phyloP scores from a whole-genome alignment of 2,329 filamentous ascomycete genomes.

The Arachnomyces sp. region DNA sequence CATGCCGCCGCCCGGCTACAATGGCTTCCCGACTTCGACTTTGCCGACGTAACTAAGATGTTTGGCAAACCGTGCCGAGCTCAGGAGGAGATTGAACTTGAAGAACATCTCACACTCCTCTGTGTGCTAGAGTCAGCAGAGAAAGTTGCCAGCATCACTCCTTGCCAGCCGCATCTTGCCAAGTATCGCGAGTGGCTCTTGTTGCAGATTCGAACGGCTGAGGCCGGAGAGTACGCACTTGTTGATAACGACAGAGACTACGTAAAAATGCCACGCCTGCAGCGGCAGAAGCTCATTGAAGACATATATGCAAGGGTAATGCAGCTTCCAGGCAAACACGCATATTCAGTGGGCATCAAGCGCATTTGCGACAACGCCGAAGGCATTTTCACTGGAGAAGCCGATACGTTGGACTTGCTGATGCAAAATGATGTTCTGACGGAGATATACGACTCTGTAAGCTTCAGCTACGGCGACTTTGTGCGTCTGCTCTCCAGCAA shows the following conservation, averaged over 20 bases:
- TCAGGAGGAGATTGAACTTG: neutral
- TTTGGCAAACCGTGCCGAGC: conserved; percentile 2
- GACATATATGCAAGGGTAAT: too few relatives aligned
- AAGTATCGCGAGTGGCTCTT: neutral
- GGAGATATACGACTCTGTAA: neutral
- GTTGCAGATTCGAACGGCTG: too few relatives aligned
- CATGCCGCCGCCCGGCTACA: conserved; percentile 1
- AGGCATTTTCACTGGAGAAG: conserved; percentile 1
- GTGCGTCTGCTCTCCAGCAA: conserved; percentile 3
- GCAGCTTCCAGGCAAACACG: too few relatives aligned
- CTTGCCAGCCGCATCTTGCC: neutral
- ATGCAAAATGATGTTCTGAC: neutral
- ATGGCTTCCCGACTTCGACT: conserved; percentile 7
- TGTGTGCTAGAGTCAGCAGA: conserved; percentile 3
- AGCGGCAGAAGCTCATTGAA: too few relatives aligned
- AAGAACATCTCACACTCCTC: conserved; percentile 3
- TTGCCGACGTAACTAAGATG: conserved; percentile 2
- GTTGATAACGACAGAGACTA: too few relatives aligned
- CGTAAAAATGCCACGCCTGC: too few relatives aligned
- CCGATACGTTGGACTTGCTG: neutral
- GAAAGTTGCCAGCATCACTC: neutral
- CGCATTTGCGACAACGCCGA: neutral
- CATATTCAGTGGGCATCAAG: too few relatives aligned
- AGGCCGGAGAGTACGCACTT: too few relatives aligned
- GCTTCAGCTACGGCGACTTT: conserved; percentile 2